Evolutionary conservation across 2,329 filamentous ascomycete species (phyloP), one percentile per base, ranked within the genome.

Genomic region (Calonectria pteridis): DNA sequence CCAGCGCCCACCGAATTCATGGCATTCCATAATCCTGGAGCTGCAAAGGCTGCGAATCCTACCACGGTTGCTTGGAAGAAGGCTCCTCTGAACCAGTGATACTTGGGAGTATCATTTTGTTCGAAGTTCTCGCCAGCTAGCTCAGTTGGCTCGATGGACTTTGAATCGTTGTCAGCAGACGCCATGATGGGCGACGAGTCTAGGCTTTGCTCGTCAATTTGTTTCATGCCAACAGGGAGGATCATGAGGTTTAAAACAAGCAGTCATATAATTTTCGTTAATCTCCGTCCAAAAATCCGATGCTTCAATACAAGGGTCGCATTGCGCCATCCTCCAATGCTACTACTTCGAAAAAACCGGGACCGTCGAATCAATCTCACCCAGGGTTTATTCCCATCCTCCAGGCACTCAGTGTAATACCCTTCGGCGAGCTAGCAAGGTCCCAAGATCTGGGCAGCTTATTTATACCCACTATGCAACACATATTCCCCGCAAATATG

Each of bases 11-110:
- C 68, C 6, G 72, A 74, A 31, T 74, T 71, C 68, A 74, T 74
- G 14, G 72, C 72, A 65, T 72, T 69, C 62, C 68, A 43, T 85
- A 86, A 26, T 84, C 87, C 4, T 86, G 72, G 1, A 87, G 71
- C 67, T 7, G 68, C 49, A 46, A 74, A 74, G 1, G 68, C 68
- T 6, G 62, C 31, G 46, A 74, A 53, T 11, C 68, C 72, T 18
- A 74, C 68, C 18, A 72, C 33, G 4, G 72, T 71, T 6, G 28
- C 28, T 31, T 66, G 37, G 28, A 66, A 71, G 40, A 71, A 71
- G 35, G 49, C 62, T 9, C 59, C 59, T 31, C 68, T 49, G 20
- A 29, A 66, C 68, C 68, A 69, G n/a, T 51, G 43, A 20, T 69
- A 69, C 5, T 28, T 59, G 3, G 29, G 28, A 37, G 2, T n/a